phyloP scores from a whole-genome alignment of 73 alveolate species.

The Breviolum minutum region DNA sequence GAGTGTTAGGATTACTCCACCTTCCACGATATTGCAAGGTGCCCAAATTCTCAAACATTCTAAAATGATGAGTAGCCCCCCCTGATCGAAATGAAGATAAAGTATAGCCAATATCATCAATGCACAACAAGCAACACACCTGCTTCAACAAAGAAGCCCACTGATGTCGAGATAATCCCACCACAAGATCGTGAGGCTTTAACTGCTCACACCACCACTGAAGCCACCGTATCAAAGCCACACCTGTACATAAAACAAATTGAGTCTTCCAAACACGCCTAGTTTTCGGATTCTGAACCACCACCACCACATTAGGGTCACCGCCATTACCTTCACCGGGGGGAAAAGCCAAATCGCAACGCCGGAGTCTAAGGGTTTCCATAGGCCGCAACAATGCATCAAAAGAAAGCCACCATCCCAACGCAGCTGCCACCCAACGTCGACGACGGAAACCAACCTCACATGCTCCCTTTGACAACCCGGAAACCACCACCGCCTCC shows the following conservation, averaged over 20 bases:
- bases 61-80: constrained; percentile 16
- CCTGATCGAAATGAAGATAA: not conserved
- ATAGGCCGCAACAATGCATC: not conserved
- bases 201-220: not conserved
- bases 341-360: not conserved
- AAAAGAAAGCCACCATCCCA: constrained; percentile 34
- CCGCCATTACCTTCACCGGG: not conserved
- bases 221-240: not conserved
- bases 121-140: not conserved
- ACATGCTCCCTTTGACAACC: not conserved
- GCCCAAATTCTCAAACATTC: not conserved
- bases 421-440: not conserved
- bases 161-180: not conserved
- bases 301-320: not conserved
- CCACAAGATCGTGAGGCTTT: not conserved
- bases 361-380: not conserved
- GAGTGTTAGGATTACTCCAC: not conserved
- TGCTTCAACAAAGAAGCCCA: not conserved
- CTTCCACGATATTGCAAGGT: not conserved
- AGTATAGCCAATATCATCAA: not conserved
- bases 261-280: constrained; percentile 13
- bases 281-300: not conserved
- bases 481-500: not conserved
- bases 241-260: not conserved
- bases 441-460: not conserved